These are phyloP conservation scores for Starmerella potacharoeniae DNA, from an alignment of 805 yeast genomes.

Conservation along the genomic window DNA sequence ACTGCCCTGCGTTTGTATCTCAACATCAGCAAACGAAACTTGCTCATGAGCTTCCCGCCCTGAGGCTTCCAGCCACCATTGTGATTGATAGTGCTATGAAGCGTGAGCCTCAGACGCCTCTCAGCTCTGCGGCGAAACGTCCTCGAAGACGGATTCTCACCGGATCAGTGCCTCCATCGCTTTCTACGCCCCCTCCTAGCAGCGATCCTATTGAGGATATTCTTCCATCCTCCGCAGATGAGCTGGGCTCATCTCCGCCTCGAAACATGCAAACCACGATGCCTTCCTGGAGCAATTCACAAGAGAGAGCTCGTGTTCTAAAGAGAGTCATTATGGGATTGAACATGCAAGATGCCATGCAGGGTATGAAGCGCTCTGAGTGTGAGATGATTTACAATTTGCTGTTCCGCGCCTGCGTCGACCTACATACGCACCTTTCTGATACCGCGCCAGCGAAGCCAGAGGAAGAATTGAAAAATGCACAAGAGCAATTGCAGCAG, in stretches of 20 bases:
- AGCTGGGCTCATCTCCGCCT: constrained; percentile 18
- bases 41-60: background rate
- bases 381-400: constrained; percentile 18
- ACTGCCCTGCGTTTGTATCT: constrained; percentile 12
- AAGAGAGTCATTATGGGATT: constrained; percentile 19
- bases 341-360: constrained; percentile 16
- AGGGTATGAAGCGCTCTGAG: constrained; percentile 18
- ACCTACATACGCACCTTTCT: constrained; percentile 15
- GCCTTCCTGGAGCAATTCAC: constrained; percentile 9
- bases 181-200: constrained; percentile 16
- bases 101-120: background rate
- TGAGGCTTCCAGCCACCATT: constrained; percentile 2
- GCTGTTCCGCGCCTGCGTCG: constrained; percentile 16
- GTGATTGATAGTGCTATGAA: background rate
- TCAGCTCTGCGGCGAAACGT: constrained; percentile 6
- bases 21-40: background rate
- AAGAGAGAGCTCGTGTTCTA: constrained; percentile 17
- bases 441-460: constrained; percentile 3
- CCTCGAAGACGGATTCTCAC: constrained; percentile 12
- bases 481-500: constrained; percentile 1
- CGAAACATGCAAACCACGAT: background rate
- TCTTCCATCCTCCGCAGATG: constrained; percentile 5
- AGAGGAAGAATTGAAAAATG: constrained; percentile 1
- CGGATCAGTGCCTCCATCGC: constrained; percentile 10
- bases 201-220: constrained; percentile 11